Evolutionary conservation across 768 basidiomycete species (phyloP), one percentile per base, ranked within the genome.

Genomic region (Lentinula detonsa): DNA sequence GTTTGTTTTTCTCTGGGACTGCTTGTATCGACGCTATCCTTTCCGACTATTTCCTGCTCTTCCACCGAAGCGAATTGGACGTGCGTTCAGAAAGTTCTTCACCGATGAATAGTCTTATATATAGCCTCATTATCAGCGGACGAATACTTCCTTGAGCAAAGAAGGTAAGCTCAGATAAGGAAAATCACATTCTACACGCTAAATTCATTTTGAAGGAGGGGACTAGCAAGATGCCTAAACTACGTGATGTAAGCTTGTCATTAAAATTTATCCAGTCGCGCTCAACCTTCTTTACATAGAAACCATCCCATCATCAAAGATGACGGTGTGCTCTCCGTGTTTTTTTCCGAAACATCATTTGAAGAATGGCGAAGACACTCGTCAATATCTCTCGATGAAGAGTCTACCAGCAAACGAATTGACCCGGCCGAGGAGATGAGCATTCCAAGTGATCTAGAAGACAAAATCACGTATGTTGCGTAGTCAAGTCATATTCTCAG

Each of bases 301-400:
- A 97, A 97, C 65, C 97, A 99, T 66, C 97, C 96, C 0, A 80
- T 95, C 33, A 81, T 98, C 63, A 90, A 87, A 70, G 90, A 93
- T 13, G 95, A 98, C 63, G 93, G 88, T 8, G 75, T 95, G 7
- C 75, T 98, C 13, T 78, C 85, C 7, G 85, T 85, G 0, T 98
- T 98, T 74, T 75, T 98, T 11, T 84, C 86, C 3, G 93, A 94
- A 67, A 79, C 85, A 2, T 89, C 91, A 18, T 89, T 98, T 63
- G 92, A 98, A 68, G 74, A 78, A 48, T 97, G 94, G 94, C 81
- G 93, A 49, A 96, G 95, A 70, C 81, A 88, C 50, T 81, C 86
- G 1, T 66, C 81, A 0, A 79, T 96, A 9, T 86, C 88, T 3
- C 75, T 93, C 57, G 94, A 96, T 33, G 96, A 98, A 74, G 96